A percentile compares a stretch with the other conserved stretches of the same genome.
These are phyloP conservation scores for Hypoxylon fuscum DNA, from an alignment of 495 filamentous ascomycete genomes.

Conservation along the genomic window DNA sequence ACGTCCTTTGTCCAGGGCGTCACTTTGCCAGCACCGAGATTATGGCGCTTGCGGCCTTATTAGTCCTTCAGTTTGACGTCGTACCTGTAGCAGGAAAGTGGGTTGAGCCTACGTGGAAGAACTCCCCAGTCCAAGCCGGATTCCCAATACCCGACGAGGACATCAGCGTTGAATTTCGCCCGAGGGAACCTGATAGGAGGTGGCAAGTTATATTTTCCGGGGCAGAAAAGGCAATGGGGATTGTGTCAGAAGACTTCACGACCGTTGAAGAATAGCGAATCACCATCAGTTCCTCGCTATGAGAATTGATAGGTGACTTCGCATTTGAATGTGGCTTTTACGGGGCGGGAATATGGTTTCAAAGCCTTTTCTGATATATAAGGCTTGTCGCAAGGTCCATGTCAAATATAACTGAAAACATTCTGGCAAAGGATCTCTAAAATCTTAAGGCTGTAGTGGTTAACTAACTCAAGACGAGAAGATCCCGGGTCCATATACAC, in stretches of 20 bases:
- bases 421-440: too few species aligned
- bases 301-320: too few species aligned
- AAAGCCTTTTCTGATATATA: too few species aligned
- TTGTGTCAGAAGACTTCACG: conserved; percentile 24
- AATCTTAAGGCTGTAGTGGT: too few species aligned
- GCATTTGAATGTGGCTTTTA: too few species aligned
- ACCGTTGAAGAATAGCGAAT: too few species aligned
- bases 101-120: conserved; percentile 36
- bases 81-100: conserved; percentile 29
- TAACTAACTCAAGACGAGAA: too few species aligned
- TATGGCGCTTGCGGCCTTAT: conserved; percentile 45
- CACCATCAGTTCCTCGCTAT: too few species aligned
- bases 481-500: too few species aligned
- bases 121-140: conserved; percentile 30
- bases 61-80: conserved; percentile 54
- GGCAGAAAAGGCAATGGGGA: conserved; percentile 11
- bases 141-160: conserved; percentile 39
- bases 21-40: conserved; percentile 50
- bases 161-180: conserved; percentile 33
- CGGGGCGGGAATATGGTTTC: too few species aligned
- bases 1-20: conserved; percentile 47
- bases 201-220: conserved; percentile 31
- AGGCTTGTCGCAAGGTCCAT: too few species aligned
- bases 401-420: too few species aligned
- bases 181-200: conserved; percentile 13